phyloP scores from a whole-genome alignment of 768 basidiomycete species.

The Neoboletus brunneissimus region DNA sequence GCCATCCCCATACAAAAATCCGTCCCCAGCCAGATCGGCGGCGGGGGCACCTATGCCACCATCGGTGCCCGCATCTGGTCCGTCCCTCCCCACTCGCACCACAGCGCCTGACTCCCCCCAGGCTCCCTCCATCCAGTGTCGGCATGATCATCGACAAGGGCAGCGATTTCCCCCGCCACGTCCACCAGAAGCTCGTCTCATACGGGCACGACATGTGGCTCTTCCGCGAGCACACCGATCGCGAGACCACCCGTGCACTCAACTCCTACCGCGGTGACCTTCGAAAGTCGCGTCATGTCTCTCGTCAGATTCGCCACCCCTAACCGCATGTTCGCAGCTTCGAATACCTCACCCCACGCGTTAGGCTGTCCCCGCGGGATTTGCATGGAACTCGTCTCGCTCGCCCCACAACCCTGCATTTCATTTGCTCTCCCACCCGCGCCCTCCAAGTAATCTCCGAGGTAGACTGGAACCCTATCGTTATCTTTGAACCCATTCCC shows the following conservation, averaged over 20 bases:
- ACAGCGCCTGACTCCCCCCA: conserved; percentile 25
- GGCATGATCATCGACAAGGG: conserved; percentile 89
- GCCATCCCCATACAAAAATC: conserved; percentile 34
- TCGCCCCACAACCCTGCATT: conserved; percentile 61
- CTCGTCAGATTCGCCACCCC: conserved; percentile 3
- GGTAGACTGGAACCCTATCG: conserved; percentile 63
- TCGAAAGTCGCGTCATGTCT: conserved; percentile 49
- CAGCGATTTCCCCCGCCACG: conserved; percentile 61
- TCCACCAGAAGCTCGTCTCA: conserved; percentile 51
- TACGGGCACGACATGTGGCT: conserved; percentile 80
- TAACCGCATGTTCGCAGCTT: conserved; percentile 48
- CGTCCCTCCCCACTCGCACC: neutral
- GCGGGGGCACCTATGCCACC: conserved; percentile 80
- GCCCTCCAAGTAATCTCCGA: conserved; percentile 67
- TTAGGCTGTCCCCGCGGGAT: conserved; percentile 71
- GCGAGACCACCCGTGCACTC: conserved; percentile 66
- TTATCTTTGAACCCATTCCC: conserved; percentile 86
- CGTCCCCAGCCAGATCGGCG: conserved; percentile 61
- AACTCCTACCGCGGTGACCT: conserved; percentile 74
- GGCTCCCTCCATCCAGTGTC: conserved; percentile 61
- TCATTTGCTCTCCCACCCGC: conserved; percentile 79
- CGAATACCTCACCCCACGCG: conserved; percentile 69
- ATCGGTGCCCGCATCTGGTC: conserved; percentile 76
- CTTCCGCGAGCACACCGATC: conserved; percentile 57
- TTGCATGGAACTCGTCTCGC: conserved; percentile 52